phyloP scores from a whole-genome alignment of 352 stramenopile genomes.

The Phytopythium ostracodes region DNA sequence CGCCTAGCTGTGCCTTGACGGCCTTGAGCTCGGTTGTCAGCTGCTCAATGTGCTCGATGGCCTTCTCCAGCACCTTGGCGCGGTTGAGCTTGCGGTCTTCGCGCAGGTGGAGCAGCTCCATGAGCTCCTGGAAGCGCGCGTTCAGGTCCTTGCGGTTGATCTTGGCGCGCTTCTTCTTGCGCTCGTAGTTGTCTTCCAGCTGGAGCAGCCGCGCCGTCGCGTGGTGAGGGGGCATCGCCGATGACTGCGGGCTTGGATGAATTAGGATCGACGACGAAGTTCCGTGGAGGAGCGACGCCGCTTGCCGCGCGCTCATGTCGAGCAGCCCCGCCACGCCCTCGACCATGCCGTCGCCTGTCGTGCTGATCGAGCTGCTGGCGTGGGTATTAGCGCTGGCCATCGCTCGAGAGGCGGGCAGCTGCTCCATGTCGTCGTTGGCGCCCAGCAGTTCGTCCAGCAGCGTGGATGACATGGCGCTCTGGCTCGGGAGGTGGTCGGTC shows the following conservation, averaged over 20 bases:
- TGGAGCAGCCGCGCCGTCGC: conserved; percentile 31
- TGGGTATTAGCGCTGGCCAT: neutral
- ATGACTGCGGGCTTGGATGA: neutral
- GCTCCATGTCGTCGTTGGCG: conserved; percentile 16
- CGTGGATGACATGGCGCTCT: conserved; percentile 13
- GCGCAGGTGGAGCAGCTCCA: conserved; percentile 51
- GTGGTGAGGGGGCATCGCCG: conserved; percentile 5
- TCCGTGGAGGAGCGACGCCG: neutral
- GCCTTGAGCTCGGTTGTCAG: conserved; percentile 34
- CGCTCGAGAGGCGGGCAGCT: neutral
- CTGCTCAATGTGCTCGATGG: conserved; percentile 57
- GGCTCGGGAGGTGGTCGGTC: neutral
- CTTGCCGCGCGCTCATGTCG: neutral
- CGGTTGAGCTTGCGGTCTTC: conserved; percentile 65
- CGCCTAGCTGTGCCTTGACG: conserved; percentile 10
- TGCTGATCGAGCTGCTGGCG: too few species aligned
- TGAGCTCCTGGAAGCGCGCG: conserved; percentile 60
- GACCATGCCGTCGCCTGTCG: neutral
- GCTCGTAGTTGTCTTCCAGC: conserved; percentile 64
- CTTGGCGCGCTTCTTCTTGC: conserved; percentile 70
- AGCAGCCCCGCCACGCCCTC: neutral
- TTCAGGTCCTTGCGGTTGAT: conserved; percentile 69
- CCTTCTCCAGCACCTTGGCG: conserved; percentile 63
- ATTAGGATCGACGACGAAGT: conserved; percentile 9
- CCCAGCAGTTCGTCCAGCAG: conserved; percentile 44